Evolutionary conservation across 2,329 filamentous ascomycete genomes (phyloP).

Genomic region (Claviceps sp.): DNA sequence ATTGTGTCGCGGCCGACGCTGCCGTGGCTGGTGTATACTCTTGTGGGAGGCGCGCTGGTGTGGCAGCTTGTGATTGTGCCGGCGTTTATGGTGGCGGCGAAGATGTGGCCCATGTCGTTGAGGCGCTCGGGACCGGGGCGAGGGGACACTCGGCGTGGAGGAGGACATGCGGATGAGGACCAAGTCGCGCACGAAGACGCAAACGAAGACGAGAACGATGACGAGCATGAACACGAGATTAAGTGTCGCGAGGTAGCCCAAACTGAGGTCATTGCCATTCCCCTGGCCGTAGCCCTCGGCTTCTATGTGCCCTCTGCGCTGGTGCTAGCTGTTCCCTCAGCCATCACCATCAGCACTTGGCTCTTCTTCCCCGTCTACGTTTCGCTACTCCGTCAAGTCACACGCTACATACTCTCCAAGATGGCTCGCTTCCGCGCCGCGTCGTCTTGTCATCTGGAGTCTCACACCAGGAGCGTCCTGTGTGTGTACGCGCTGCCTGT

Average conservation of each 20-base stretch:
- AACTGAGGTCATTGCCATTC: constrained; percentile 45
- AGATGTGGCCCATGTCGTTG: constrained; percentile 14
- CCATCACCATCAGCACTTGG: constrained; percentile 30
- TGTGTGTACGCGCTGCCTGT: constrained; percentile 33
- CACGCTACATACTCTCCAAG: constrained; percentile 16
- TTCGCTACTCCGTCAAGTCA: constrained; percentile 25
- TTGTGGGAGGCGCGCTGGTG: constrained; percentile 34
- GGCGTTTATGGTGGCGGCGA: constrained; percentile 31
- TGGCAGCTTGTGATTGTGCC: constrained; percentile 40
- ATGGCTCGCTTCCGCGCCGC: constrained; percentile 15
- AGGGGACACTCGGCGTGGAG: too few species aligned
- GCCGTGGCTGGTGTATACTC: constrained; percentile 34
- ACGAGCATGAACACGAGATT: neutral
- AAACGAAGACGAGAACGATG: constrained; percentile 3
- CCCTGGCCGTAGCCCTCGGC: constrained; percentile 32
- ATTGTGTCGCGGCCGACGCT: constrained; percentile 25
- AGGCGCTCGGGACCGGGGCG: too few species aligned
- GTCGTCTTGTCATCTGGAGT: constrained; percentile 28
- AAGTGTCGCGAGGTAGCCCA: constrained; percentile 17
- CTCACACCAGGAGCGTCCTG: constrained; percentile 22
- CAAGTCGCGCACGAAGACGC: neutral
- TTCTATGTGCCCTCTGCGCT: constrained; percentile 32
- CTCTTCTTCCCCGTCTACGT: constrained; percentile 39
- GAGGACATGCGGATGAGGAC: neutral
- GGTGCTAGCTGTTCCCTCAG: constrained; percentile 26